Evolutionary conservation across 768 basidiomycete genomes (phyloP).

Genomic region (Auricularia heimuer): DNA sequence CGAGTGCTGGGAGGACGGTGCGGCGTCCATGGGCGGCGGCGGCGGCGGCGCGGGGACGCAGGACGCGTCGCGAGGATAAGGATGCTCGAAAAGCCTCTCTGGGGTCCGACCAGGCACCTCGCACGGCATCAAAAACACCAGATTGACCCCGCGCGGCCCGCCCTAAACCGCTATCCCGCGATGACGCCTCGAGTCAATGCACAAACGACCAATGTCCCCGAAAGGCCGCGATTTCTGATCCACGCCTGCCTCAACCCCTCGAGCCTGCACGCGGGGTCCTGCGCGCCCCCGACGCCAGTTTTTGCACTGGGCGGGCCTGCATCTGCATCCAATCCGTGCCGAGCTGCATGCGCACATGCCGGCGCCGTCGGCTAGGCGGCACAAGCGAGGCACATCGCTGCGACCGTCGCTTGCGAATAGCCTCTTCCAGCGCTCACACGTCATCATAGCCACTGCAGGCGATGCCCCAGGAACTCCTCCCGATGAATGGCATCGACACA

Average conservation of each 20-base stretch:
- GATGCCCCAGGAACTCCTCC: not conserved
- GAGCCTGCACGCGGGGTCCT: too few relatives aligned
- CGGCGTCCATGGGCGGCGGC: not conserved
- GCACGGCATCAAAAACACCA: not conserved
- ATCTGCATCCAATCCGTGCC: too few relatives aligned
- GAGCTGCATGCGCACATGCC: too few relatives aligned
- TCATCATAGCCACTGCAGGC: not conserved
- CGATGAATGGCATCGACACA: not conserved
- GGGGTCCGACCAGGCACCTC: not conserved
- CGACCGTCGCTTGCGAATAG: too few relatives aligned
- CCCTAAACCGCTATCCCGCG: not conserved
- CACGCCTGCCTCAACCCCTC: too few relatives aligned
- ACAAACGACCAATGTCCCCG: too few relatives aligned
- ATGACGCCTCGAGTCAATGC: not conserved
- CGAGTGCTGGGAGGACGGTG: not conserved
- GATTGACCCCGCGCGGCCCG: not conserved
- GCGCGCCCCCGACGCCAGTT: too few relatives aligned
- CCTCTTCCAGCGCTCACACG: too few relatives aligned
- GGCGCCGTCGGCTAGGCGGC: too few relatives aligned
- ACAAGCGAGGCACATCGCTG: too few relatives aligned
- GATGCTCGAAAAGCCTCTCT: not conserved
- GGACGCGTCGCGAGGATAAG: not conserved
- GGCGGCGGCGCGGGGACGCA: not conserved
- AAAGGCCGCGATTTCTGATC: too few relatives aligned
- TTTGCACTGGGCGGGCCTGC: too few relatives aligned